A percentile compares a stretch with the other conserved stretches of the same genome.
phyloP scores from a whole-genome alignment of 2,329 filamentous ascomycete species.

The Pyricularia pennisetigena region DNA sequence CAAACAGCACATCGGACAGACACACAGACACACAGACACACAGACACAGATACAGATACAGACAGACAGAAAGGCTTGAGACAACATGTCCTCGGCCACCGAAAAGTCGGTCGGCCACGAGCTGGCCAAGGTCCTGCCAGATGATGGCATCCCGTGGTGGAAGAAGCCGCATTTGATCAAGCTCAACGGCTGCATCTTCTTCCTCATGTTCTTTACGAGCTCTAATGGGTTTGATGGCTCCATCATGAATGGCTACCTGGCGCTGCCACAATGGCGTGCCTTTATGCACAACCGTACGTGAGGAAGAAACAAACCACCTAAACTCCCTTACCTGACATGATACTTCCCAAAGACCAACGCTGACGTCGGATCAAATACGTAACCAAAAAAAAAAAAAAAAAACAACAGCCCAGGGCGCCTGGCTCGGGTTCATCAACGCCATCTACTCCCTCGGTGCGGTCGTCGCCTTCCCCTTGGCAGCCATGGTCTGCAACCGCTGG shows the following conservation, averaged over 20 bases:
- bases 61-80: too few species aligned
- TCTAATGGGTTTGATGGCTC: conserved; percentile 4
- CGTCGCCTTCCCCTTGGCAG: conserved; percentile 16
- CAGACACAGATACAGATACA: too few species aligned
- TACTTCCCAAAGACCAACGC: neutral
- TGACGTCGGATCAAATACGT: too few species aligned
- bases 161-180: neutral
- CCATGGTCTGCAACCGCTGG: conserved; percentile 15
- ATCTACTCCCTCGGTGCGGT: conserved; percentile 18
- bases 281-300: conserved; percentile 22
- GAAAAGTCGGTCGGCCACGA: conserved; percentile 4
- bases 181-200: conserved; percentile 1
- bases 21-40: neutral
- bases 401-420: conserved; percentile 17
- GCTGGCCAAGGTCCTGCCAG: neutral
- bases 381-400: too few species aligned
- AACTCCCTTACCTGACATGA: too few species aligned
- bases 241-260: conserved; percentile 30
- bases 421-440: conserved; percentile 22
- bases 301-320: neutral
- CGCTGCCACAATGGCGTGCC: conserved; percentile 22
- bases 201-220: conserved; percentile 4
- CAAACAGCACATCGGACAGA: too few species aligned
- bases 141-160: conserved; percentile 1
- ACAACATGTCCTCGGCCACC: neutral